phyloP scores from a whole-genome alignment of 805 yeast genomes.

The Ascoidea tarda region DNA sequence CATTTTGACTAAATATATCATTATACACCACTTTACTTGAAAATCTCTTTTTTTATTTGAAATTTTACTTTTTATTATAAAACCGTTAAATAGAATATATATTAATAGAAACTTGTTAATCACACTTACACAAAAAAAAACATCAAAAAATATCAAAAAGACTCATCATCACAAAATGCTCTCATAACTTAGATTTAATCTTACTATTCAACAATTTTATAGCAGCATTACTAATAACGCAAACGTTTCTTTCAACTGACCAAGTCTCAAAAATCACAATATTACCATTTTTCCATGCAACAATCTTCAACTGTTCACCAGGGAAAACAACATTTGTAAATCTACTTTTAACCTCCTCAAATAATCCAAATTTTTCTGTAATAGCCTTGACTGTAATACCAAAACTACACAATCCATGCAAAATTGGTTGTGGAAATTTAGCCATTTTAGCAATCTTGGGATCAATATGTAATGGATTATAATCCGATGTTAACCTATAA shows the following conservation, averaged over 20 bases:
- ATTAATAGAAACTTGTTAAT: too few relatives aligned
- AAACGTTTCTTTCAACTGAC: constrained; percentile 55
- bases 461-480: constrained; percentile 91
- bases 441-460: constrained; percentile 83
- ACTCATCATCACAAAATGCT: too few relatives aligned
- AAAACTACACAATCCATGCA: constrained; percentile 83
- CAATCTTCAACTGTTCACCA: constrained; percentile 73
- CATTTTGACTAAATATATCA: constrained; percentile 1
- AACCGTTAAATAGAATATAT: background rate
- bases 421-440: constrained; percentile 71
- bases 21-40: background rate
- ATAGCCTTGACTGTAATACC: constrained; percentile 73
- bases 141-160: too few relatives aligned
- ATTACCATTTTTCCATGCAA: constrained; percentile 75
- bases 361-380: constrained; percentile 67
- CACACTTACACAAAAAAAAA: background rate
- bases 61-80: background rate
- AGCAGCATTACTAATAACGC: constrained; percentile 83
- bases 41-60: background rate
- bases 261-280: constrained; percentile 67
- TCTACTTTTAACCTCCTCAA: constrained; percentile 77
- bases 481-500: constrained; percentile 87
- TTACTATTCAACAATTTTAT: constrained; percentile 29
- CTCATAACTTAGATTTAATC: too few relatives aligned
- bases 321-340: constrained; percentile 89